Conservation (phyloP, 441 rosid species). For the Aquilaria agallochum region DNA sequence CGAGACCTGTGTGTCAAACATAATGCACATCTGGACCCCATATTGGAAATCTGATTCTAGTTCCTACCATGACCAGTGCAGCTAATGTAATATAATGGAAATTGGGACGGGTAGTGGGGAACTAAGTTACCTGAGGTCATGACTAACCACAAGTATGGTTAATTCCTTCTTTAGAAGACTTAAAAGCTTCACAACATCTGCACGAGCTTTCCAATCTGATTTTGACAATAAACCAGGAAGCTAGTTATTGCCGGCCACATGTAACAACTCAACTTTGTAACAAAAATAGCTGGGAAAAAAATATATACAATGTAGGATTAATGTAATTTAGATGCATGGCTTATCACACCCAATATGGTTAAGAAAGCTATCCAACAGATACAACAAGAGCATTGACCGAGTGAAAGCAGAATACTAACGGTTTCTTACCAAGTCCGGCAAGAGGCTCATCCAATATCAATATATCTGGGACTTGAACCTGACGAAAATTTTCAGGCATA, state of each 20-base stretch:
- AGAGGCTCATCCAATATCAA: constrained; percentile 95
- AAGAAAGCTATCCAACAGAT: neutral
- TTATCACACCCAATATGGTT: too few species aligned
- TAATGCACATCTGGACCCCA: too few species aligned
- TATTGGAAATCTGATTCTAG: too few species aligned
- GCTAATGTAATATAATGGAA: constrained; percentile 8
- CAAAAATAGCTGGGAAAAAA: neutral
- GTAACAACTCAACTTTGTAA: too few species aligned
- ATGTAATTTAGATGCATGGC: too few species aligned
- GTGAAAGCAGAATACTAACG: constrained; percentile 15
- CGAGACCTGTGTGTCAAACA: too few species aligned
- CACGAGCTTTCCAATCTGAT: constrained; percentile 91
- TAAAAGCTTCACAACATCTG: constrained; percentile 86
- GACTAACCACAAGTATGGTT: constrained; percentile 86
- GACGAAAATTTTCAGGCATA: constrained; percentile 16
- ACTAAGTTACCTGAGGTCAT: constrained; percentile 72
- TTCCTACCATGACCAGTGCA: too few species aligned
- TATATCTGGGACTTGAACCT: constrained; percentile 87
- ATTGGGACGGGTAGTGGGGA: neutral
- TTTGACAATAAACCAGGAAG: constrained; percentile 1
- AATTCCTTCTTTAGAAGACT: constrained; percentile 82
- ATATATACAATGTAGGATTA: constrained; percentile 1
- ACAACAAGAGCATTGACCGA: neutral
- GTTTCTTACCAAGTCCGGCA: constrained; percentile 87
- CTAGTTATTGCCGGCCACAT: too few species aligned